These are phyloP conservation scores for Kwoniella sp. DNA, from an alignment of 768 basidiomycete species.

Conservation along the genomic window DNA sequence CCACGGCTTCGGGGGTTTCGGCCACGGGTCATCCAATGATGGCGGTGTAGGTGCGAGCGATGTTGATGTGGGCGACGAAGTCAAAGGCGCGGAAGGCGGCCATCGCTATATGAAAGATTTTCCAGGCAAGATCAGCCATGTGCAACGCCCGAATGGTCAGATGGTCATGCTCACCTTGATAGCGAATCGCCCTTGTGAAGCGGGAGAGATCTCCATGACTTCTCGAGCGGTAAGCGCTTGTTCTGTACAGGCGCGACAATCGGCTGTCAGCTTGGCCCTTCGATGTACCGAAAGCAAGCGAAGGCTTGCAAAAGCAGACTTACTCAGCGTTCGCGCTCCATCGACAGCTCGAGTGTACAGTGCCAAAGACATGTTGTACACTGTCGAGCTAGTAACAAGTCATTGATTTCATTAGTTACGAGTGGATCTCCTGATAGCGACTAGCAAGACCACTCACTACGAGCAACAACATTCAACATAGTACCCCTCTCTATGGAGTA, in stretches of 20 bases:
- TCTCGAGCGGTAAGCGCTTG: conserved; percentile 46
- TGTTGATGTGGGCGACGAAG: conserved; percentile 14
- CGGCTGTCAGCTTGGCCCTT: too few species aligned
- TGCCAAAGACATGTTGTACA: conserved; percentile 38
- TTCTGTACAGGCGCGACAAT: conserved; percentile 28
- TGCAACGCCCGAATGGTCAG: neutral
- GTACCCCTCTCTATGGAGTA: conserved; percentile 34
- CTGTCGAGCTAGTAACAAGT: conserved; percentile 30
- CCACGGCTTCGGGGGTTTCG: conserved; percentile 18
- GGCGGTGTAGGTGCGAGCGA: conserved; percentile 9
- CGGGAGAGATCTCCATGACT: conserved; percentile 40
- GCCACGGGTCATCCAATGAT: conserved; percentile 21
- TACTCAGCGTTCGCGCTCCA: conserved; percentile 39
- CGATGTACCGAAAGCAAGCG: too few species aligned
- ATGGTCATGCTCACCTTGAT: conserved; percentile 18
- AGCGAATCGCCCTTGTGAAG: conserved; percentile 28
- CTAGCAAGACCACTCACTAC: conserved; percentile 29
- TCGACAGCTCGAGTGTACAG: conserved; percentile 37
- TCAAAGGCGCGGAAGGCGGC: conserved; percentile 13
- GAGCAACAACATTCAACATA: conserved; percentile 34
- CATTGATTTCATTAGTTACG: neutral
- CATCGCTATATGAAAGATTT: conserved; percentile 9
- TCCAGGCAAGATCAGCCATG: neutral
- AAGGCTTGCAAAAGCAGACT: too few species aligned
- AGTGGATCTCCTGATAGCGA: neutral